Percentiles rank a stretch among this genome's conserved stretches.
phyloP scores from a whole-genome alignment of 2,329 filamentous ascomycete genomes.

The Xylaria sp. region DNA sequence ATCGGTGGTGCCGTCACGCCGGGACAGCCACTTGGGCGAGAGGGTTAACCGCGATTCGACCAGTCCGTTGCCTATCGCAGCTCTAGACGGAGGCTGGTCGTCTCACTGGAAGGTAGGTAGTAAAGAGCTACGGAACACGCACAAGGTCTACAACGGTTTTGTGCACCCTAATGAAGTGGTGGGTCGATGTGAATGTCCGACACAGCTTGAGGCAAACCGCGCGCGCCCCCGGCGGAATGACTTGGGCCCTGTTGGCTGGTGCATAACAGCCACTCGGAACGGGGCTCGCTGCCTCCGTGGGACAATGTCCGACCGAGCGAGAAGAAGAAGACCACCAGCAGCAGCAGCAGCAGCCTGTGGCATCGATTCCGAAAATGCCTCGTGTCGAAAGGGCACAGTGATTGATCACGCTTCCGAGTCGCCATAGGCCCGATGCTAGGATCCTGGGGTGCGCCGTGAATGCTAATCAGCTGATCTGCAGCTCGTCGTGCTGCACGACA shows the following conservation, averaged over 20 bases:
- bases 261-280: slow-evolving; percentile 7
- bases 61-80: slow-evolving; percentile 8
- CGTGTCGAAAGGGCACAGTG: slow-evolving; percentile 10
- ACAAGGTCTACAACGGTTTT: not conserved
- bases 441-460: slow-evolving; percentile 19
- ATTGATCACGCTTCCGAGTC: slow-evolving; percentile 14
- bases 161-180: slow-evolving; percentile 5
- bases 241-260: slow-evolving; percentile 2
- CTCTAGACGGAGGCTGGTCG: not conserved
- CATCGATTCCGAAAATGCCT: slow-evolving; percentile 9
- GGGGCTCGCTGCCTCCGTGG: not conserved
- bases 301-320: slow-evolving; percentile 11
- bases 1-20: slow-evolving; percentile 18
- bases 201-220: slow-evolving; percentile 5
- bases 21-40: slow-evolving; percentile 15
- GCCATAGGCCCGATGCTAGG: slow-evolving; percentile 6
- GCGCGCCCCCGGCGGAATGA: not conserved
- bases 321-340: not conserved
- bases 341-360: not conserved
- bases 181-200: slow-evolving; percentile 2
- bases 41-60: slow-evolving; percentile 11
- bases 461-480: slow-evolving; percentile 20
- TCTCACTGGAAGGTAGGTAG: slow-evolving; percentile 2
- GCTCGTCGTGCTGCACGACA: slow-evolving; percentile 20
- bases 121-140: slow-evolving; percentile 1